Percentiles rank a stretch among this genome's conserved stretches.
These are phyloP conservation scores for Phytopythium delawarense DNA, from an alignment of 352 stramenopile genomes.

Conservation along the genomic window DNA sequence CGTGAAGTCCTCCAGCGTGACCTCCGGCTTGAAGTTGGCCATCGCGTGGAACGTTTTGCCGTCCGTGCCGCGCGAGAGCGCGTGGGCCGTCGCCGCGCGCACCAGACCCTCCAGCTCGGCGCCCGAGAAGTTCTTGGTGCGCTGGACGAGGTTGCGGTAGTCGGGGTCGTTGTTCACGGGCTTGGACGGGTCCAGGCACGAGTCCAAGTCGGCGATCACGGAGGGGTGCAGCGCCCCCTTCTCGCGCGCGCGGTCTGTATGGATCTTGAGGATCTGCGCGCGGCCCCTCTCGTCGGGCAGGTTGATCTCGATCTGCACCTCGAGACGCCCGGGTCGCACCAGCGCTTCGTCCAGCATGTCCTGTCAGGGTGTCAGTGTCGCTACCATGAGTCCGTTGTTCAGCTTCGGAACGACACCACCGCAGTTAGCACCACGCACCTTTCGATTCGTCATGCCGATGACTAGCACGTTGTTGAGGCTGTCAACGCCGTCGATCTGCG, in stretches of 20 bases:
- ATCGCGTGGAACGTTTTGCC: constrained; percentile 82
- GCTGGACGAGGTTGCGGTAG: constrained; percentile 90
- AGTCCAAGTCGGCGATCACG: constrained; percentile 77
- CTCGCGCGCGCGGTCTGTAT: constrained; percentile 89
- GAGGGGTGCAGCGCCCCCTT: constrained; percentile 64
- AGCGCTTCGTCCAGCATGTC: constrained; percentile 96
- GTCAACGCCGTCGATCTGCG: constrained; percentile 99
- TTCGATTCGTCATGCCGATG: constrained; percentile 99
- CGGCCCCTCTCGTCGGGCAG: constrained; percentile 94
- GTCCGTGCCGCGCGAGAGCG: constrained; percentile 76
- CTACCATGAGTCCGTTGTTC: neutral
- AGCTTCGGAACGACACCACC: neutral
- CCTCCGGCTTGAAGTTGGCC: constrained; percentile 71
- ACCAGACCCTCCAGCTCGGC: constrained; percentile 98
- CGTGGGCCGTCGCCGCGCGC: constrained; percentile 89
- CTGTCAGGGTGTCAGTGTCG: constrained; percentile 11
- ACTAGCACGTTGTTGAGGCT: constrained; percentile 99
- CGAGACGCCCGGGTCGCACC: constrained; percentile 96
- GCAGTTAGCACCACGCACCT: constrained; percentile 44
- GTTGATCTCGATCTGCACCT: constrained; percentile 99
- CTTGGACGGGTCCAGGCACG: constrained; percentile 65
- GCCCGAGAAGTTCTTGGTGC: constrained; percentile 99
- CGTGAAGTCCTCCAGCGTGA: constrained; percentile 93
- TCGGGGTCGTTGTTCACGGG: constrained; percentile 58
- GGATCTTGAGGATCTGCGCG: constrained; percentile 98